Evolutionary conservation across 1,284 basidiomycete genomes (phyloP).

Genomic region (Phellinidium pouzarii): DNA sequence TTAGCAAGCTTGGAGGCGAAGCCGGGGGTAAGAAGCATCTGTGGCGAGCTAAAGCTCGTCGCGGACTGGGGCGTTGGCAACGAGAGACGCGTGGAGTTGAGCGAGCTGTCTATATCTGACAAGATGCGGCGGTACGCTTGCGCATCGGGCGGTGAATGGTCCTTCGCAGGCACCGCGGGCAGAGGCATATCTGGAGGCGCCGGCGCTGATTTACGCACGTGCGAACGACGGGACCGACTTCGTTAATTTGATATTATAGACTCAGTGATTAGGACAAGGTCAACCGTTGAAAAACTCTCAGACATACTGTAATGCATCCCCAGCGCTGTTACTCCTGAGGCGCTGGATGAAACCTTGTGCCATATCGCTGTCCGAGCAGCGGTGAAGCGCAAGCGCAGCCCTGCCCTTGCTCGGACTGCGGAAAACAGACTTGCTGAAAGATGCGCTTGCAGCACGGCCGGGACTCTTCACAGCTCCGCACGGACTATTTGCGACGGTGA

Average conservation of each 20-base stretch:
- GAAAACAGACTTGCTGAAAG: conserved; percentile 37
- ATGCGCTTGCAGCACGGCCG: conserved; percentile 36
- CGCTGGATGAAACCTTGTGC: conserved; percentile 39
- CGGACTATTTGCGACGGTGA: conserved; percentile 40
- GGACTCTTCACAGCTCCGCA: conserved; percentile 48
- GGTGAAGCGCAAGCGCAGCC: conserved; percentile 32
- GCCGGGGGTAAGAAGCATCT: conserved; percentile 14
- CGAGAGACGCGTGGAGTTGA: not conserved
- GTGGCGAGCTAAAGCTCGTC: conserved; percentile 10
- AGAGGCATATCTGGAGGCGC: conserved; percentile 32
- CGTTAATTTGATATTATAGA: not conserved
- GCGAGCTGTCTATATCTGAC: conserved; percentile 7
- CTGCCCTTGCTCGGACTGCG: conserved; percentile 25
- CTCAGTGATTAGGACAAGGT: not conserved
- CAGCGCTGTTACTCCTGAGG: conserved; percentile 43
- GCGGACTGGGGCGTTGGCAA: conserved; percentile 5
- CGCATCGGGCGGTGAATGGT: conserved; percentile 20
- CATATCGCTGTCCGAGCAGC: conserved; percentile 28
- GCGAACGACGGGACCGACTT: conserved; percentile 27
- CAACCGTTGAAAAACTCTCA: not conserved
- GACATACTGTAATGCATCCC: conserved; percentile 32
- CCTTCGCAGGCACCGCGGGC: conserved; percentile 25
- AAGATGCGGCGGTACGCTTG: conserved; percentile 11
- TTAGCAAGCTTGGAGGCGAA: conserved; percentile 16
- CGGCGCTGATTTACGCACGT: conserved; percentile 26